Percentiles rank a stretch among this genome's conserved stretches.
Conservation (phyloP, 495 filamentous ascomycete genomes). For the Talaromyces liani region DNA sequence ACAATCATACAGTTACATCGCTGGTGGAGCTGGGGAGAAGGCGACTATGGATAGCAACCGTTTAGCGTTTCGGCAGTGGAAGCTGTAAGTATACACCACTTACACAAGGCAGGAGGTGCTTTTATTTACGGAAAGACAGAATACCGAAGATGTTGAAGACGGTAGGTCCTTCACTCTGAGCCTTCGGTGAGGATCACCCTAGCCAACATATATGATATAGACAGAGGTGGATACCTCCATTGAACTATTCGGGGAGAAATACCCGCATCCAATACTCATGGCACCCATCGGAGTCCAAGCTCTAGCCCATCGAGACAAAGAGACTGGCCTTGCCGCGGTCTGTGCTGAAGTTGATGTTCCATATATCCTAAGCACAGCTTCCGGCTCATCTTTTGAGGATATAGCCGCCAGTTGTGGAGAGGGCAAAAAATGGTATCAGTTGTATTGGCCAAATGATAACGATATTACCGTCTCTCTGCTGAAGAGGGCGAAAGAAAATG, state of each 20-base stretch:
- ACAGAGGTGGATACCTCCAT: slow-evolving; percentile 41
- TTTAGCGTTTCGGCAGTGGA: slow-evolving; percentile 58
- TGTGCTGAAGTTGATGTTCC: slow-evolving; percentile 44
- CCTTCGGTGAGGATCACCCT: too few relatives aligned
- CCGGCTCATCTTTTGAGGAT: slow-evolving; percentile 44
- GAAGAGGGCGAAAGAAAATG: slow-evolving; percentile 48
- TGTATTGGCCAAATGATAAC: slow-evolving; percentile 60
- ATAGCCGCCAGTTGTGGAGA: slow-evolving; percentile 34
- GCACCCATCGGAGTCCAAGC: slow-evolving; percentile 53
- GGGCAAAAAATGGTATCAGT: slow-evolving; percentile 54
- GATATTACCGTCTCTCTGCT: slow-evolving; percentile 54
- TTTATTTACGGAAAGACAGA: slow-evolving; percentile 11
- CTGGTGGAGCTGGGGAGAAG: slow-evolving; percentile 57
- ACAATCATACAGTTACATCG: slow-evolving; percentile 52
- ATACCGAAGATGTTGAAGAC: slow-evolving; percentile 36
- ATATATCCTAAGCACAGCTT: slow-evolving; percentile 50
- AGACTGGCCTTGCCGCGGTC: slow-evolving; percentile 44
- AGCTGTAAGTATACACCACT: slow-evolving; percentile 30
- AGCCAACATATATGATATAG: slow-evolving; percentile 18
- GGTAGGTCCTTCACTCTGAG: slow-evolving; percentile 10
- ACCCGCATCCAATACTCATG: slow-evolving; percentile 45
- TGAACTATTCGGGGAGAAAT: slow-evolving; percentile 49
- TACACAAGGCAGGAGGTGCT: not conserved
- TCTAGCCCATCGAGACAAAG: slow-evolving; percentile 49
- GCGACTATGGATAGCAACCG: slow-evolving; percentile 60